Evolutionary conservation across 768 basidiomycete genomes (phyloP).

Genomic region (Lactifluus pinguis): DNA sequence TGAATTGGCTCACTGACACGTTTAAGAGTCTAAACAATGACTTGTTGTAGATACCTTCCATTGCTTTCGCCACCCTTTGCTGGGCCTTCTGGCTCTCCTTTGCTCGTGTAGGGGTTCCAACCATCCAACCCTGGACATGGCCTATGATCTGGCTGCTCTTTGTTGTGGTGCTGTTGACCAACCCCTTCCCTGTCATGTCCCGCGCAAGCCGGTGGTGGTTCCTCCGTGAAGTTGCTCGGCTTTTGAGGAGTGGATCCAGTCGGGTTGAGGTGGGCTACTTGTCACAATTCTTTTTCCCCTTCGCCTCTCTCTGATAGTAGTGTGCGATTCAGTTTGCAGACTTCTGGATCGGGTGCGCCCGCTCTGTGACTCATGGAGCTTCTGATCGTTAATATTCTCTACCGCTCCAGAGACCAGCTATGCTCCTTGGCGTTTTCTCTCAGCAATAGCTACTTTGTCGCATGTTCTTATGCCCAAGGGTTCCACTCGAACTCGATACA

Average conservation of each 20-base stretch:
- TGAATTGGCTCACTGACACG: slow-evolving; percentile 23
- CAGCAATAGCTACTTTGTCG: slow-evolving; percentile 63
- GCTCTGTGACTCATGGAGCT: not conserved
- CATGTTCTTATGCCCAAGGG: slow-evolving; percentile 56
- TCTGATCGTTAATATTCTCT: not conserved
- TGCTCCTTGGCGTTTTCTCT: slow-evolving; percentile 73
- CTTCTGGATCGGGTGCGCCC: slow-evolving; percentile 78
- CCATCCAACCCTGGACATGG: slow-evolving; percentile 64
- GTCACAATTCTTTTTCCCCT: not conserved
- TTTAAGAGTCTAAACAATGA: not conserved
- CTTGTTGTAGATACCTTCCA: slow-evolving; percentile 58
- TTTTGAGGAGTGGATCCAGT: slow-evolving; percentile 59
- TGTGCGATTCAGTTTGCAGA: slow-evolving; percentile 52
- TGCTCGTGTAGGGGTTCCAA: slow-evolving; percentile 42
- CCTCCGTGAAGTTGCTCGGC: slow-evolving; percentile 48
- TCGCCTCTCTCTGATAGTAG: not conserved
- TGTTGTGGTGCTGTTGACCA: slow-evolving; percentile 47
- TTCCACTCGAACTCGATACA: slow-evolving; percentile 41
- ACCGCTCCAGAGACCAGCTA: slow-evolving; percentile 56
- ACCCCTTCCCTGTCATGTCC: slow-evolving; percentile 65
- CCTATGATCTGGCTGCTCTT: slow-evolving; percentile 75
- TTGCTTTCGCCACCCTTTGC: slow-evolving; percentile 63
- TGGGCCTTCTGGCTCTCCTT: slow-evolving; percentile 86
- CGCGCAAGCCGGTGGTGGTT: slow-evolving; percentile 75
- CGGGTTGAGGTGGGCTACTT: slow-evolving; percentile 57